These are phyloP conservation scores for Kernera saxatilis DNA, from an alignment of 345 rosid genomes.

Conservation along the genomic window DNA sequence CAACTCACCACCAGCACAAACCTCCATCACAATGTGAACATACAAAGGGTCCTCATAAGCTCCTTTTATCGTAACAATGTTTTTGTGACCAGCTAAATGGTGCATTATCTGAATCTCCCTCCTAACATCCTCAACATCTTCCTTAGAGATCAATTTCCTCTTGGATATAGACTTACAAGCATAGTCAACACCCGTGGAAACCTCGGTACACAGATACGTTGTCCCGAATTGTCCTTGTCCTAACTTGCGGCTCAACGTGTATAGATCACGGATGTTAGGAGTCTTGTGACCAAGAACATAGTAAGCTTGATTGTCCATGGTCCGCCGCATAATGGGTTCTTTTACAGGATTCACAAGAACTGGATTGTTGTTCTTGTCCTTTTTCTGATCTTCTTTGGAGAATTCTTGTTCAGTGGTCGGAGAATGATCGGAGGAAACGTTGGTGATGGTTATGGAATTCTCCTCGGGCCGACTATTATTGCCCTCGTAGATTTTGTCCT, in stretches of 20 bases:
- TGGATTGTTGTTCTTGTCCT: slow-evolving; percentile 24
- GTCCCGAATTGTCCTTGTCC: slow-evolving; percentile 99
- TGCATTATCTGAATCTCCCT: slow-evolving; percentile 99
- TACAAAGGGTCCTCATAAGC: slow-evolving; percentile 85
- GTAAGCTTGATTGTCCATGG: slow-evolving; percentile 59
- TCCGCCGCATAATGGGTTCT: slow-evolving; percentile 47
- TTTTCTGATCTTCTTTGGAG: slow-evolving; percentile 34
- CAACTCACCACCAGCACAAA: slow-evolving; percentile 92
- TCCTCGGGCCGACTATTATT: slow-evolving; percentile 58
- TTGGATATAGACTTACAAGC: slow-evolving; percentile 97
- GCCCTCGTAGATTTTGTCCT: slow-evolving; percentile 74
- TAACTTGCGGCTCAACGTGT: slow-evolving; percentile 72
- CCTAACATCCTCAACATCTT: slow-evolving; percentile 93
- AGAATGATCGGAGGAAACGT: slow-evolving; percentile 41
- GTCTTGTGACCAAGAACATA: slow-evolving; percentile 92
- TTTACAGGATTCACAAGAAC: slow-evolving; percentile 42
- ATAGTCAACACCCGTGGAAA: slow-evolving; percentile 54
- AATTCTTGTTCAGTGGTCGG: slow-evolving; percentile 36
- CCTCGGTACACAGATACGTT: slow-evolving; percentile 74
- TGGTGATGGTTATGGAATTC: slow-evolving; percentile 34
- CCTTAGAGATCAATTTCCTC: slow-evolving; percentile 89
- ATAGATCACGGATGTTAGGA: slow-evolving; percentile 77
- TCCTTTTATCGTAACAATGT: slow-evolving; percentile 91
- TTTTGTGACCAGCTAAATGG: slow-evolving; percentile 95
- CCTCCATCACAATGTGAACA: slow-evolving; percentile 97